A percentile compares a stretch with the other conserved stretches of the same genome.
Conservation (phyloP, 176 grass and related monocot species). For the Carex kokanica region DNA sequence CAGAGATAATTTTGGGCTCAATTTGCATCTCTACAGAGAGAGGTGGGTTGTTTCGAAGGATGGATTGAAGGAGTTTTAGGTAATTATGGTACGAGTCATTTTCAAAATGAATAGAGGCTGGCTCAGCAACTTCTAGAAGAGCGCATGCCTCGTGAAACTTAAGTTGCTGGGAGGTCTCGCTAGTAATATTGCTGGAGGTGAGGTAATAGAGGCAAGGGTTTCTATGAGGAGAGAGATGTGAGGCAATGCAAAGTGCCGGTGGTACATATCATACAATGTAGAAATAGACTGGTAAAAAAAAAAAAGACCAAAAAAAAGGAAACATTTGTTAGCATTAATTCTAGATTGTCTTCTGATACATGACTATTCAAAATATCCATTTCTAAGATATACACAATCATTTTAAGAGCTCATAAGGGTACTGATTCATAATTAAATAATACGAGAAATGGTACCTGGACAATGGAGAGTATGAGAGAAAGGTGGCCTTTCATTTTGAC, state of each 20-base stretch:
- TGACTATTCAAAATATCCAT: not conserved
- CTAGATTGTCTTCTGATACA: not conserved
- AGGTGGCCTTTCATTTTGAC: constrained; percentile 70
- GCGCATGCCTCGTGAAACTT: constrained; percentile 79
- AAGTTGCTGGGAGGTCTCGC: constrained; percentile 40
- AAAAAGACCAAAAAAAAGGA: constrained; percentile 2
- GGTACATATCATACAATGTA: constrained; percentile 63
- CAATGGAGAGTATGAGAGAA: constrained; percentile 54
- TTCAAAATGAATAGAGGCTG: constrained; percentile 79
- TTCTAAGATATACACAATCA: not conserved
- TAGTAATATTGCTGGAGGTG: constrained; percentile 69
- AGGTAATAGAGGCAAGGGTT: constrained; percentile 60
- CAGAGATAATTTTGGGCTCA: constrained; percentile 54
- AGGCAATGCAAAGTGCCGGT: constrained; percentile 42
- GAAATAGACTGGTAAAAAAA: constrained; percentile 65
- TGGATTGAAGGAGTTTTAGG: constrained; percentile 77
- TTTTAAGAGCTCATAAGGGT: not conserved
- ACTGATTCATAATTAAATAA: constrained; percentile 11
- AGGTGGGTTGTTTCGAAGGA: constrained; percentile 55
- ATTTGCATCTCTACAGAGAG: constrained; percentile 58
- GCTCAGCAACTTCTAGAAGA: constrained; percentile 79
- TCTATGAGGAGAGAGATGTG: constrained; percentile 77
- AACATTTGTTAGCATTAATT: not conserved
- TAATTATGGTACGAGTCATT: constrained; percentile 83
- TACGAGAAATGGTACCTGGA: constrained; percentile 50